A percentile compares a stretch with the other conserved stretches of the same genome.
These are phyloP conservation scores for Bocquillonia castaneifolia DNA, from an alignment of 441 rosid genomes.

Conservation along the genomic window DNA sequence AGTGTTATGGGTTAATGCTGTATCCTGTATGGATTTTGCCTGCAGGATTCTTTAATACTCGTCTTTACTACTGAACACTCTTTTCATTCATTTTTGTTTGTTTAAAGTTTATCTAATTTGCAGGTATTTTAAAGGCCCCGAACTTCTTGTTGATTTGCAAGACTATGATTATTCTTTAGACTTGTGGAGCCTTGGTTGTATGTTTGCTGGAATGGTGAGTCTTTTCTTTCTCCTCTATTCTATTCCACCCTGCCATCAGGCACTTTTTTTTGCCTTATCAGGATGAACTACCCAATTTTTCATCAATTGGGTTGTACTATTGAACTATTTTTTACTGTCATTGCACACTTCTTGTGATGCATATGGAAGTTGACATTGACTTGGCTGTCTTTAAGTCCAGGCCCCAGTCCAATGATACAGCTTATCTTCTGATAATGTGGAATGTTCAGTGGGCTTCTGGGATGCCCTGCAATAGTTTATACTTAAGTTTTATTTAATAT, in stretches of 20 bases:
- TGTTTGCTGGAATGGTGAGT: slow-evolving; percentile 98
- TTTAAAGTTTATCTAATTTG: slow-evolving; percentile 13
- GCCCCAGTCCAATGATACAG: background rate
- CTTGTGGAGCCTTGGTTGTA: slow-evolving; percentile 98
- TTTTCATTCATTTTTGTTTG: background rate
- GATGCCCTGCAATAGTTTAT: background rate
- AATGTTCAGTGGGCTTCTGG: background rate
- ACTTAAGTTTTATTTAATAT: background rate
- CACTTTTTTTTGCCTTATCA: background rate
- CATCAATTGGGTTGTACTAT: slow-evolving; percentile 5
- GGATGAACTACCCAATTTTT: background rate
- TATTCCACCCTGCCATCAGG: background rate
- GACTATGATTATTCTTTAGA: slow-evolving; percentile 96
- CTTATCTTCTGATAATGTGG: background rate
- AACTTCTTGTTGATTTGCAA: slow-evolving; percentile 92
- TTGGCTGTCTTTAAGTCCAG: background rate
- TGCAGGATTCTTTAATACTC: background rate
- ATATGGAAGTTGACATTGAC: slow-evolving; percentile 18
- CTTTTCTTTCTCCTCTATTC: slow-evolving; percentile 1
- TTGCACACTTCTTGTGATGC: background rate
- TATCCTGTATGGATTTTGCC: background rate
- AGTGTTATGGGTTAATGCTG: background rate
- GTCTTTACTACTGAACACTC: background rate
- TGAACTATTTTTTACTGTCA: too few relatives aligned
- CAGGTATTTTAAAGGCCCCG: slow-evolving; percentile 97